Evolutionary conservation across 331 rosid genomes (phyloP).

Genomic region (Rosa hybrid): DNA sequence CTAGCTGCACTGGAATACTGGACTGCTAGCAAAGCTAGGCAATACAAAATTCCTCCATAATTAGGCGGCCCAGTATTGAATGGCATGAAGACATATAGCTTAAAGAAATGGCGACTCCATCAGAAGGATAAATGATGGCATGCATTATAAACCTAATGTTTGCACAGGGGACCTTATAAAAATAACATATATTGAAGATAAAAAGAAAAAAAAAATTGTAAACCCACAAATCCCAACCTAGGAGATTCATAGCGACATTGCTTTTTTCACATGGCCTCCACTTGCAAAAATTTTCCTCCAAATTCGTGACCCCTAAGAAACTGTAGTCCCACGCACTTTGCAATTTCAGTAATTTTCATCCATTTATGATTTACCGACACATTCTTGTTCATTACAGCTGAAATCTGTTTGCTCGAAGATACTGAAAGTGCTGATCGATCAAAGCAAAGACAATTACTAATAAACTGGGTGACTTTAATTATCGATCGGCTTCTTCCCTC

Average conservation of each 20-base stretch:
- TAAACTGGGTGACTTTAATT: background rate
- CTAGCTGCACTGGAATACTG: background rate
- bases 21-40: background rate
- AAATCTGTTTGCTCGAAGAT: background rate
- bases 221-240: background rate
- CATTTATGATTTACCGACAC: background rate
- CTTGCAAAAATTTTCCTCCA: background rate
- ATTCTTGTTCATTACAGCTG: background rate
- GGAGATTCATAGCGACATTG: background rate
- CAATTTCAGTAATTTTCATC: background rate
- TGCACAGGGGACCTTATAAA: background rate
- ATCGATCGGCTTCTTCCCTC: background rate
- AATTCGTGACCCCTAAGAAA: background rate
- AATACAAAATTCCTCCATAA: background rate
- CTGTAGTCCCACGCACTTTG: background rate
- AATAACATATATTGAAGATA: background rate
- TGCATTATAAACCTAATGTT: slow-evolving; percentile 1
- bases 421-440: background rate
- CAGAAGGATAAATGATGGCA: slow-evolving; percentile 24
- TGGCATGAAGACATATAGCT: background rate
- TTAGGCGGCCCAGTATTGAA: background rate
- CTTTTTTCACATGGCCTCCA: slow-evolving; percentile 8
- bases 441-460: background rate
- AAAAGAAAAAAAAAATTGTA: background rate
- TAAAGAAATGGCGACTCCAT: slow-evolving; percentile 8